Evolutionary conservation across 179 eudicot species (phyloP).

Genomic region (Spergularia azorica): DNA sequence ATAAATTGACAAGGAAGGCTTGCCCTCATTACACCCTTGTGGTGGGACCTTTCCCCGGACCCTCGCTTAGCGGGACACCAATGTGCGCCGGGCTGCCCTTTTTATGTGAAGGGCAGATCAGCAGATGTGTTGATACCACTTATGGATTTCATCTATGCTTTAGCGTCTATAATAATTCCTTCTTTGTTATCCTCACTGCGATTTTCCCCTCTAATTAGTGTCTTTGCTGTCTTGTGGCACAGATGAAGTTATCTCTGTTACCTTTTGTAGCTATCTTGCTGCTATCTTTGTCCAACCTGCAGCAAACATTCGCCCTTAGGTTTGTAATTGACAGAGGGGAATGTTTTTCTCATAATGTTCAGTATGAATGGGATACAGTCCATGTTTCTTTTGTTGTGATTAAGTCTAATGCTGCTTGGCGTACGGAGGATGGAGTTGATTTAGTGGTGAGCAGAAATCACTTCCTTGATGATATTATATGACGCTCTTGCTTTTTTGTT

Average conservation of each 20-base stretch:
- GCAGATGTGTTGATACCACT: too few species aligned
- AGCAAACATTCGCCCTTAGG: conserved; percentile 59
- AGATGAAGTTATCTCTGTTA: conserved; percentile 29
- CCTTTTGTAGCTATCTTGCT: conserved; percentile 27
- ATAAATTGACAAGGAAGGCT: too few species aligned
- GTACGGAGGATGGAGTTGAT: conserved; percentile 78
- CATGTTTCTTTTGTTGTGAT: conserved; percentile 80
- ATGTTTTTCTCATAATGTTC: conserved; percentile 82
- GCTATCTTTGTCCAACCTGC: conserved; percentile 41
- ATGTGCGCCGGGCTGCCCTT: too few species aligned
- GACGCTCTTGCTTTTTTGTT: background rate
- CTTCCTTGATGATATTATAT: too few species aligned
- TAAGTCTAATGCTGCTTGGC: conserved; percentile 73
- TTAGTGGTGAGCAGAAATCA: conserved; percentile 56
- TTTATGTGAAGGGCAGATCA: too few species aligned
- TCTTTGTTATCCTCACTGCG: background rate
- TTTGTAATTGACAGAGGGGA: conserved; percentile 84
- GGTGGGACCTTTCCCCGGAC: too few species aligned
- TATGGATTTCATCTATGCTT: too few species aligned
- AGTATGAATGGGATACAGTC: conserved; percentile 61
- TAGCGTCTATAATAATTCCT: background rate
- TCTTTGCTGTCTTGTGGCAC: background rate
- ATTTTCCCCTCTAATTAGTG: conserved; percentile 4
- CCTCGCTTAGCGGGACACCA: too few species aligned
- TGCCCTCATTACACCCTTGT: too few species aligned